Evolutionary conservation across 2,329 filamentous ascomycete species (phyloP), one percentile per base, ranked within the genome.

Genomic region (Epichloe scottii): DNA sequence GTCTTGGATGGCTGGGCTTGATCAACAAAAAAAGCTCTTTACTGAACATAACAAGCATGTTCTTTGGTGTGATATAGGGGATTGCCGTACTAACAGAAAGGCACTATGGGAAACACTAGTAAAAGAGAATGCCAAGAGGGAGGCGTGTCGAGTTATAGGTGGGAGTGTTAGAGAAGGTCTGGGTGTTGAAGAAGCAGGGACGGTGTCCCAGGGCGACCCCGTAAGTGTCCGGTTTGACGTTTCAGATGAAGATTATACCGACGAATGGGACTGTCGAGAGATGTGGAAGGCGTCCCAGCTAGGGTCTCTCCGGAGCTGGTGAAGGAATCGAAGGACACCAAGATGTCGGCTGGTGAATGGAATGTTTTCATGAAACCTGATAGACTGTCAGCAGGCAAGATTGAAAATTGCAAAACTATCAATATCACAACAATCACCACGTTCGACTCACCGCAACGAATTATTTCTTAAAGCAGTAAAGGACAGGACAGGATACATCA

Each of bases 71-170:
- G 30, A 51, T 17, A 17, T 2, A 2, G 14, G 3, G 6, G n/a
- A 17, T 7, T 46, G 49, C 5, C 37, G 43, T 17, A 51, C 49
- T 0, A 47, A 51, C 19, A 47, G 7, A 40, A 11, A 15, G 15
- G 23, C 3, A 26, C 38, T 2, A 14, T 51, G 49, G 49, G 49
- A 51, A 42, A 34, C 44, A n/a, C 38, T 47, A 8, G 21, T 51
- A 4, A 51, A 51, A 35, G 38, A 47, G 11, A 14, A 51, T n/a
- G 26, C n/a, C 21, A 30, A 2, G 33, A 39, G 40, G 30, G 40
- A 43, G 26, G 42, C 23, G 5, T 44, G 11, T n/a, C 5, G 17
- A 10, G 6, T 8, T n/a, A 26, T 23, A 7, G 30, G 15, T n/a
- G 6, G 21, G 30, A 23, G 30, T 44, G 2, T 12, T 19, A 44